Conservation (phyloP, 345 rosid genomes). For the Linum lewisii region DNA sequence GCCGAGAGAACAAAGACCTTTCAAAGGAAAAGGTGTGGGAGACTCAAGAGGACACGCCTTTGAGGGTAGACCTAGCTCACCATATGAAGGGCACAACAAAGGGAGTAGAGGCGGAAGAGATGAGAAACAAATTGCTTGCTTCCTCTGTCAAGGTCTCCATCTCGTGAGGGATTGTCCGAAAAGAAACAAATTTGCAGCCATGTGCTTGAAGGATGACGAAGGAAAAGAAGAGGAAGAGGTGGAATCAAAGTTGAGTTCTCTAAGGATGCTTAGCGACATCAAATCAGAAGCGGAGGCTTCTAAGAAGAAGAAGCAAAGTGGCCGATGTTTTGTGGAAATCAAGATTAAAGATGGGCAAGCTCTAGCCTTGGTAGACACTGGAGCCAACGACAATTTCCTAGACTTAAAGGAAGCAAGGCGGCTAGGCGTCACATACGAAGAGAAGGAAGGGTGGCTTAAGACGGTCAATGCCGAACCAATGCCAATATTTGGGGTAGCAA, state of each 20-base stretch:
- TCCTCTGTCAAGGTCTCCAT: not conserved
- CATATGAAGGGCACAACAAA: not conserved
- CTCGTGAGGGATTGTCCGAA: not conserved
- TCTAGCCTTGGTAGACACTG: not conserved
- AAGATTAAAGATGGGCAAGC: not conserved
- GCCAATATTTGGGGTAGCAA: not conserved
- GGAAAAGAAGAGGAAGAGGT: not conserved
- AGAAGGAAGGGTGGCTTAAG: not conserved
- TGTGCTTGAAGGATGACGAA: not conserved
- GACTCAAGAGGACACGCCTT: too few relatives aligned
- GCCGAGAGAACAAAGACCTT: not conserved
- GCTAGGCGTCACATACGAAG: not conserved
- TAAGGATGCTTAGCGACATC: not conserved
- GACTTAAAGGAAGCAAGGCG: not conserved
- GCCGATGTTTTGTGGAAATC: not conserved
- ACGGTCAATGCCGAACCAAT: not conserved
- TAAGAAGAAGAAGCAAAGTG: too few relatives aligned
- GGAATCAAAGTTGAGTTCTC: not conserved
- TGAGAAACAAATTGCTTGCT: not conserved
- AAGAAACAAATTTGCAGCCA: not conserved
- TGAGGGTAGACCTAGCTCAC: not conserved
- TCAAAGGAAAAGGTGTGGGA: too few relatives aligned
- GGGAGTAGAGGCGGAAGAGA: too few relatives aligned
- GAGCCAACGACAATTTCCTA: not conserved
- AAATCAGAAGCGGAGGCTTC: not conserved